A percentile compares a stretch with the other conserved stretches of the same genome.
phyloP scores from a whole-genome alignment of 2,329 filamentous ascomycete species.

The Ciborinia camelliae region DNA sequence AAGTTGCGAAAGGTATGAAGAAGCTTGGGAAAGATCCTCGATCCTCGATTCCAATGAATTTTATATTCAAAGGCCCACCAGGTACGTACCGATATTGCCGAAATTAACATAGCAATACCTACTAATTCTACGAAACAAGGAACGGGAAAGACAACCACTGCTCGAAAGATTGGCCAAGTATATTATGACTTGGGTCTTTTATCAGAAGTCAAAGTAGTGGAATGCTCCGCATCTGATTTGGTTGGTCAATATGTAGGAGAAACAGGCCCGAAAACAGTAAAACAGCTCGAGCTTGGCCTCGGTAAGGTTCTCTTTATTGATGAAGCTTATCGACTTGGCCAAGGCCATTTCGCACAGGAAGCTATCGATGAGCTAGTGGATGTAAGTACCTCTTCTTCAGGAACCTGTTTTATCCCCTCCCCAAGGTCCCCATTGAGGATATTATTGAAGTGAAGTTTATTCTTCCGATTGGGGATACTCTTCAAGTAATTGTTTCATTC shows the following conservation, averaged over 20 bases:
- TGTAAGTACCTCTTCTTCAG: no score
- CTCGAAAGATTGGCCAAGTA: conserved; percentile 69
- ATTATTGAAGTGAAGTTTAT: no score
- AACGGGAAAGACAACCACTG: conserved; percentile 71
- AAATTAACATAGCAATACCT: no score
- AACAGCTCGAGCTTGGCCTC: conserved; percentile 51
- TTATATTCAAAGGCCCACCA: conserved; percentile 54
- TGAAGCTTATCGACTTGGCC: conserved; percentile 54
- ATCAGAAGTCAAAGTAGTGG: conserved; percentile 54
- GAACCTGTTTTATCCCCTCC: no score
- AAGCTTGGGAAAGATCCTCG: conserved; percentile 47
- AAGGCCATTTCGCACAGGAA: conserved; percentile 55
- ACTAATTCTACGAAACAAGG: conserved; percentile 38
- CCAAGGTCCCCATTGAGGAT: no score
- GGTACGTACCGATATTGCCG: conserved; percentile 42
- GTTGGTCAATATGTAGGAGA: conserved; percentile 68
- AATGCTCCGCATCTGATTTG: conserved; percentile 66
- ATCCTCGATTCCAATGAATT: conserved; percentile 53
- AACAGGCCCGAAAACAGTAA: conserved; percentile 62
- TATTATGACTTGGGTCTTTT: conserved; percentile 74
- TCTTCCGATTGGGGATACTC: no score
- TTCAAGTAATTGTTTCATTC: no score
- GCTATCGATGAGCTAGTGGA: conserved; percentile 68
- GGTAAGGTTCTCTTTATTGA: conserved; percentile 58
- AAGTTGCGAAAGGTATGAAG: conserved; percentile 45